A percentile compares a stretch with the other conserved stretches of the same genome.
These are phyloP conservation scores for Colletotrichum sansevieriae DNA, from an alignment of 2,329 filamentous ascomycete species.

Conservation along the genomic window DNA sequence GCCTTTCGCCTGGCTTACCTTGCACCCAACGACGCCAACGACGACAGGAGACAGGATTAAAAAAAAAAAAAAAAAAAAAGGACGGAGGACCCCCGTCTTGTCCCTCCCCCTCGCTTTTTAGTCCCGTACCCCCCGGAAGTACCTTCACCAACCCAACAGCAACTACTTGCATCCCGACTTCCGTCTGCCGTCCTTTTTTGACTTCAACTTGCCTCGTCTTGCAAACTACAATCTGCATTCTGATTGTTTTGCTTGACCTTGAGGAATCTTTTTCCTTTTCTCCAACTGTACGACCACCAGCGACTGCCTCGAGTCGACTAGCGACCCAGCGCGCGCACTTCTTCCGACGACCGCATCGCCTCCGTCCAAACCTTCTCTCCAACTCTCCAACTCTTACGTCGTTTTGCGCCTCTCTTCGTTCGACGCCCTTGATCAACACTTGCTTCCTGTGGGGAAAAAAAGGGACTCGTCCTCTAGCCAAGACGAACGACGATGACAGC, in stretches of 20 bases:
- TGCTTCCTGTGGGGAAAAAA: background rate
- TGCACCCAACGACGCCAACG: conserved; percentile 2
- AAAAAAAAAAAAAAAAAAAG: conserved; percentile 13
- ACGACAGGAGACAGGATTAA: background rate
- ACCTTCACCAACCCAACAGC: conserved; percentile 33
- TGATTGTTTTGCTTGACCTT: background rate
- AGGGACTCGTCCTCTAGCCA: background rate
- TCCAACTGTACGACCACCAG: background rate
- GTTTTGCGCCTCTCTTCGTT: background rate
- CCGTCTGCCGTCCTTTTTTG: conserved; percentile 24
- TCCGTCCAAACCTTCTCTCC: conserved; percentile 11
- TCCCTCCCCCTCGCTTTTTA: conserved; percentile 32
- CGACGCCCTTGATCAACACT: background rate
- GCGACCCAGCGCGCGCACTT: conserved; percentile 5
- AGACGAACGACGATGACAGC: conserved; percentile 30
- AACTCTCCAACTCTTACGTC: conserved; percentile 5
- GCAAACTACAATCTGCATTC: background rate
- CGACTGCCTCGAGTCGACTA: conserved; percentile 13
- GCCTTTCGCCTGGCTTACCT: conserved; percentile 27
- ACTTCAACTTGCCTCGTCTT: conserved; percentile 34
- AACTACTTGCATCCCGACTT: conserved; percentile 17
- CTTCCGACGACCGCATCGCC: conserved; percentile 5
- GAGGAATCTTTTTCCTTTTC: background rate
- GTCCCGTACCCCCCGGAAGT: conserved; percentile 33
- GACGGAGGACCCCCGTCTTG: conserved; percentile 37